These are phyloP conservation scores for Aplosporella prunicola DNA, from an alignment of 2,329 filamentous ascomycete species.

Conservation along the genomic window DNA sequence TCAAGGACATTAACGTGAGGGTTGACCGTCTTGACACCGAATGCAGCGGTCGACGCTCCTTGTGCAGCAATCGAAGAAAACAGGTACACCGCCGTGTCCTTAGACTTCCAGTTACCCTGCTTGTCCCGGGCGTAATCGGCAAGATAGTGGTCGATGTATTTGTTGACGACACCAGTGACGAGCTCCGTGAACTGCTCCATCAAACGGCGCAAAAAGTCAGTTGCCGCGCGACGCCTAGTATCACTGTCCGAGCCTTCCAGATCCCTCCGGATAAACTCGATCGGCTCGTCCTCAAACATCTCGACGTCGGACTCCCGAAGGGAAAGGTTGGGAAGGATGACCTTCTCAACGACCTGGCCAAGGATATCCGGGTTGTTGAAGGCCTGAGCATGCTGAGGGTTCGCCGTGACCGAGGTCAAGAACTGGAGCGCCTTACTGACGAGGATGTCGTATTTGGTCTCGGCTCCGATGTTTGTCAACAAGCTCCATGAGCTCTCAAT, in stretches of 20 bases:
- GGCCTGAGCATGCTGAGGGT: slow-evolving; percentile 64
- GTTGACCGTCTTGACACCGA: slow-evolving; percentile 88
- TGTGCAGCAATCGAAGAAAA: slow-evolving; percentile 92
- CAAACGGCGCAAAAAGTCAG: slow-evolving; percentile 83
- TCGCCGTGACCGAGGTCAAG: slow-evolving; percentile 76
- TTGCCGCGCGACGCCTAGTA: slow-evolving; percentile 82
- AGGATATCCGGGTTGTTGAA: slow-evolving; percentile 79
- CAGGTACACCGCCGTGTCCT: slow-evolving; percentile 96
- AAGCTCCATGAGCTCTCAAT: slow-evolving; percentile 86
- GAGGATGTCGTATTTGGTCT: slow-evolving; percentile 88
- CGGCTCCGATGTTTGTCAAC: slow-evolving; percentile 72
- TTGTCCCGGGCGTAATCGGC: slow-evolving; percentile 59
- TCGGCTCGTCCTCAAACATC: slow-evolving; percentile 95
- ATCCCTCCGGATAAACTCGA: slow-evolving; percentile 93
- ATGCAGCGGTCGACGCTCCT: slow-evolving; percentile 73
- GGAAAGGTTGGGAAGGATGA: slow-evolving; percentile 85
- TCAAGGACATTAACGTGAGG: slow-evolving; percentile 72
- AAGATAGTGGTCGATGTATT: slow-evolving; percentile 81
- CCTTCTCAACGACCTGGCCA: slow-evolving; percentile 86
- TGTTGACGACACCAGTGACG: slow-evolving; percentile 78
- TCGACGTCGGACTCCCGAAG: slow-evolving; percentile 90
- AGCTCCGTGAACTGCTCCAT: slow-evolving; percentile 79
- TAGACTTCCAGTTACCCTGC: slow-evolving; percentile 79
- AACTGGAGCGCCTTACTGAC: slow-evolving; percentile 94
- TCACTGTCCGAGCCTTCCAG: slow-evolving; percentile 94